phyloP scores from a whole-genome alignment of 345 rosid genomes.

The Populus alba region DNA sequence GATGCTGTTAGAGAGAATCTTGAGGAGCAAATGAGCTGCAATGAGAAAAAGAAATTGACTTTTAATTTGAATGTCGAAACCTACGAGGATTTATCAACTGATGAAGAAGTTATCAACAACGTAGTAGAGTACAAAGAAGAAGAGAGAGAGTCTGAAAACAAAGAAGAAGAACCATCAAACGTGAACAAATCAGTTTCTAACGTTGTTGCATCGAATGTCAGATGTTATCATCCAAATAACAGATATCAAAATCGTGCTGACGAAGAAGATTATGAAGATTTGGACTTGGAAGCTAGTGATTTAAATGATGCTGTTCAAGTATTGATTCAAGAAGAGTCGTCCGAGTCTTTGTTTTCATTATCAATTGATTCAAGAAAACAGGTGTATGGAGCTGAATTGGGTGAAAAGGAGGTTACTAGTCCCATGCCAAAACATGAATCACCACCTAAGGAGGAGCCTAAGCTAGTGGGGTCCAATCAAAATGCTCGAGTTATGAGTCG shows the following conservation, averaged over 20 bases:
- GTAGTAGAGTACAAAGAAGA: neutral
- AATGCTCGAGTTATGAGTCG: neutral
- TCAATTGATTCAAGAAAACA: conserved; percentile 55
- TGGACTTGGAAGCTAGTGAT: conserved; percentile 5
- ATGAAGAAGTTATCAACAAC: neutral
- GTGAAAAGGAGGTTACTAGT: conserved; percentile 30
- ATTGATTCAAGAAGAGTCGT: conserved; percentile 44
- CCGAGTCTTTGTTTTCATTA: conserved; percentile 62
- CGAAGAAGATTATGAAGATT: neutral
- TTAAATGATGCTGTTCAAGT: neutral
- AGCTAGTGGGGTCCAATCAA: neutral
- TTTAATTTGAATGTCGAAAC: conserved; percentile 3
- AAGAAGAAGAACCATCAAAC: conserved; percentile 1
- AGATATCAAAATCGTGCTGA: neutral
- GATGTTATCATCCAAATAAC: neutral
- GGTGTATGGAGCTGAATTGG: conserved; percentile 14
- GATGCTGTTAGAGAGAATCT: conserved; percentile 9
- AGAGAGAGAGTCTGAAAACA: neutral
- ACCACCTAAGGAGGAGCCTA: neutral
- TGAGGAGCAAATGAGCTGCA: conserved; percentile 10
- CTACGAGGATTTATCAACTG: neutral
- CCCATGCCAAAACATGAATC: conserved; percentile 16
- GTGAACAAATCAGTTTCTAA: neutral
- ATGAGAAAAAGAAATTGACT: conserved; percentile 10
- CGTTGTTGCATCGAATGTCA: neutral